These are phyloP conservation scores for Suhomyces atakaporum DNA, from an alignment of 1,139 yeast genomes.

Conservation along the genomic window DNA sequence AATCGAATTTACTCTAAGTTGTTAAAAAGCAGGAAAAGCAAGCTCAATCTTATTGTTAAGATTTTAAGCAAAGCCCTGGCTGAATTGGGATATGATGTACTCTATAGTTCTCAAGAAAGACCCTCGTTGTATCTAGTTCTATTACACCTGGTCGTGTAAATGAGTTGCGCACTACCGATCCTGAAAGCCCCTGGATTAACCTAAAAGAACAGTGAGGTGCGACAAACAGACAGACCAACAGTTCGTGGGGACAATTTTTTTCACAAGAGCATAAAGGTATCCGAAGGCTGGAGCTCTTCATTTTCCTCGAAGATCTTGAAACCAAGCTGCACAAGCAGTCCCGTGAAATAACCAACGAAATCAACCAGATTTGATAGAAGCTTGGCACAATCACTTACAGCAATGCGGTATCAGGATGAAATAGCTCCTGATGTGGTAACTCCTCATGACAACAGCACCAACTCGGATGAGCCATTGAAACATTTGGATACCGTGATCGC, in stretches of 20 bases:
- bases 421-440: conserved; percentile 44
- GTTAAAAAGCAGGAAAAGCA: no score
- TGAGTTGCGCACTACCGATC: background rate
- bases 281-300: no score
- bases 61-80: no score
- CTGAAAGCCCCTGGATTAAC: background rate
- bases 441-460: conserved; percentile 27
- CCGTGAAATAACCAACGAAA: no score
- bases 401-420: conserved; percentile 27
- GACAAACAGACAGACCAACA: background rate
- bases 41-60: no score
- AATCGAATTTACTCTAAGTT: no score
- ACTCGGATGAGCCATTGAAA: conserved; percentile 29
- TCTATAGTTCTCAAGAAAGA: no score
- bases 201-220: background rate
- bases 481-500: conserved; percentile 55
- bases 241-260: no score
- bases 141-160: background rate
- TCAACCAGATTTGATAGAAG: no score
- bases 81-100: no score
- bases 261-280: no score
- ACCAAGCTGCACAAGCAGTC: background rate
- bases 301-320: background rate
- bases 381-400: background rate
- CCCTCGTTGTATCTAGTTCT: no score